These are phyloP conservation scores for Fraxinus sp. DNA, from an alignment of 305 asterid species.

Conservation along the genomic window DNA sequence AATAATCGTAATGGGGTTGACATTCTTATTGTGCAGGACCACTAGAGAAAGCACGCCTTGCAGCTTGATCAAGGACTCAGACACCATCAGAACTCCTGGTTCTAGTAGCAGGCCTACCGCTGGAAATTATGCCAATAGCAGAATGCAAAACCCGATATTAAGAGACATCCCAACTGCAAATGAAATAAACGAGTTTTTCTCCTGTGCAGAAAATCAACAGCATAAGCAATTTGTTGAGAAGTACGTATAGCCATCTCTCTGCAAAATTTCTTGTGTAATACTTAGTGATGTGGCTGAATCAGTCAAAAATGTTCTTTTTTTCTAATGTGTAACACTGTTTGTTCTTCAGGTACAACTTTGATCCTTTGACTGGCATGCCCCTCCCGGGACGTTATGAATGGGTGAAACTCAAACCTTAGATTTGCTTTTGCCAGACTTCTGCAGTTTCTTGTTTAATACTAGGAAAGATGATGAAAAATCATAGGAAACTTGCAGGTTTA, in stretches of 20 bases:
- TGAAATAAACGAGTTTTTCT: slow-evolving; percentile 28
- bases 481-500: background rate
- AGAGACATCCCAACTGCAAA: slow-evolving; percentile 21
- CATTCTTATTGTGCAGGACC: slow-evolving; percentile 23
- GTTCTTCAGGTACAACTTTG: slow-evolving; percentile 3
- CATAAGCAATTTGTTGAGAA: slow-evolving; percentile 32
- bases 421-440: background rate
- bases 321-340: background rate
- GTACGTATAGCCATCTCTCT: background rate
- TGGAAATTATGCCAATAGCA: slow-evolving; percentile 8
- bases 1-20: background rate
- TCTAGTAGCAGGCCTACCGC: slow-evolving; percentile 28
- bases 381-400: background rate
- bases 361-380: background rate
- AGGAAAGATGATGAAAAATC: background rate
- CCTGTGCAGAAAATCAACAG: slow-evolving; percentile 25
- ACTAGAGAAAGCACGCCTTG: slow-evolving; percentile 41
- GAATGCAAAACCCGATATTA: slow-evolving; percentile 10
- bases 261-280: background rate
- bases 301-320: background rate
- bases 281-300: background rate
- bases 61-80: slow-evolving; percentile 32
- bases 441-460: background rate
- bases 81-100: slow-evolving; percentile 26
- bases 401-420: slow-evolving; percentile 1